Conservation (phyloP, 1,139 yeast genomes). For the Debaryomycetaceae sp. region DNA sequence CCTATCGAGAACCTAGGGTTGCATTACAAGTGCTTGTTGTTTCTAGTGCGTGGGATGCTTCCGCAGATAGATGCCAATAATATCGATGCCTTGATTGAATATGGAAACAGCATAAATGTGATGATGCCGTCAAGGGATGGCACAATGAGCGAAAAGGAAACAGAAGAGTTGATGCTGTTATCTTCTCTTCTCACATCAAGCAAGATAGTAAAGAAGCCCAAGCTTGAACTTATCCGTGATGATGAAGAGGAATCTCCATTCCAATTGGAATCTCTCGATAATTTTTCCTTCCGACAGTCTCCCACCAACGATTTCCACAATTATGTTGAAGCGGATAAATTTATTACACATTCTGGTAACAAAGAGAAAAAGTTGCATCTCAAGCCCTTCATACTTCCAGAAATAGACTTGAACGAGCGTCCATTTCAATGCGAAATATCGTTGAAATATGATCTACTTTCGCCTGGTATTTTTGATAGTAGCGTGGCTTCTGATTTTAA, state of each 20-base stretch:
- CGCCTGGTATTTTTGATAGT: not conserved
- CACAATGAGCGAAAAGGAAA: not conserved
- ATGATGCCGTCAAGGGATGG: slow-evolving; percentile 28
- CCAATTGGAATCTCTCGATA: not conserved
- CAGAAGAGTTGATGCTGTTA: not conserved
- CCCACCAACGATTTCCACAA: not conserved
- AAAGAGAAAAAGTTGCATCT: not conserved
- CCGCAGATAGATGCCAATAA: slow-evolving; percentile 40
- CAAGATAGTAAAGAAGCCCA: not conserved
- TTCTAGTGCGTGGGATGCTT: slow-evolving; percentile 32
- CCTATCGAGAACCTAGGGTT: slow-evolving; percentile 33
- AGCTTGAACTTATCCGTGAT: not conserved
- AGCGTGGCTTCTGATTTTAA: not conserved
- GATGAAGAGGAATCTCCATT: not conserved
- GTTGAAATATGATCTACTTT: not conserved
- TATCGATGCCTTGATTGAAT: slow-evolving; percentile 28
- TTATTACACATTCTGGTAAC: not conserved
- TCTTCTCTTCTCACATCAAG: not conserved
- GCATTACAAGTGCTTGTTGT: slow-evolving; percentile 35
- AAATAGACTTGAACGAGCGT: not conserved
- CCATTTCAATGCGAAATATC: not conserved
- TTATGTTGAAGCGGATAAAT: not conserved
- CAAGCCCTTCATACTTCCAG: not conserved
- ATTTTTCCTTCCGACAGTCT: not conserved
- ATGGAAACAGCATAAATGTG: slow-evolving; percentile 30